Percentiles rank a stretch among this genome's conserved stretches.
phyloP scores from a whole-genome alignment of 257 asterid species.

The Solanum bulbocastanum region DNA sequence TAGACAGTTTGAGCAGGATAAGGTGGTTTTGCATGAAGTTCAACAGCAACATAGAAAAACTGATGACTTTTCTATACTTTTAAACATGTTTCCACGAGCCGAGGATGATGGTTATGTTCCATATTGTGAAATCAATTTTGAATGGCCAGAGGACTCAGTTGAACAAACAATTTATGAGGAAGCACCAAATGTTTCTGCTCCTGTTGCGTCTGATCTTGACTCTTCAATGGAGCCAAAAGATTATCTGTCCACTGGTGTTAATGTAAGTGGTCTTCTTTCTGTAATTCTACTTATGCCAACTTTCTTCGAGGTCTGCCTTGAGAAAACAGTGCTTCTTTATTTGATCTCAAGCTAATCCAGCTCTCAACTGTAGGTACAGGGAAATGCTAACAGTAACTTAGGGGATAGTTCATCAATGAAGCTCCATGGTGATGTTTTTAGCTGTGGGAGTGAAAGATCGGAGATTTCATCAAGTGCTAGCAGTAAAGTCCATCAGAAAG shows the following conservation, averaged over 20 bases:
- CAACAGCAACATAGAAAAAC: slow-evolving; percentile 31
- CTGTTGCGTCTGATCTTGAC: slow-evolving; percentile 12
- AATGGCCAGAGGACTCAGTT: slow-evolving; percentile 3
- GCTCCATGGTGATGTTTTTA: slow-evolving; percentile 13
- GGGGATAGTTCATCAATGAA: slow-evolving; percentile 9
- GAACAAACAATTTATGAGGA: not conserved
- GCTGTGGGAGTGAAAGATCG: slow-evolving; percentile 16
- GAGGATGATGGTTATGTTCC: slow-evolving; percentile 50
- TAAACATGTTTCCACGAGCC: slow-evolving; percentile 34
- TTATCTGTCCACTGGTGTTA: slow-evolving; percentile 1
- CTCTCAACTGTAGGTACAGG: slow-evolving; percentile 17
- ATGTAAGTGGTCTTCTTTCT: slow-evolving; percentile 15
- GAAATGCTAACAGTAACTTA: slow-evolving; percentile 11
- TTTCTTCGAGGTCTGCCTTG: not conserved
- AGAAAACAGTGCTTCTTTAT: not conserved
- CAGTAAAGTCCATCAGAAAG: slow-evolving; percentile 12
- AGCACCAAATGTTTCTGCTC: slow-evolving; percentile 12
- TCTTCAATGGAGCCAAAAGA: slow-evolving; percentile 7
- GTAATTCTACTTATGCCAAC: not conserved
- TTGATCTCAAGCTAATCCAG: not conserved
- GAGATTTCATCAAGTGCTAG: slow-evolving; percentile 21
- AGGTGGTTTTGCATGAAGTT: slow-evolving; percentile 34
- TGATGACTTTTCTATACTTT: slow-evolving; percentile 37
- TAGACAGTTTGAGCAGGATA: slow-evolving; percentile 65
- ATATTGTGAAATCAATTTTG: slow-evolving; percentile 37